phyloP scores from a whole-genome alignment of 805 yeast genomes.

The Pichia occidentalis region DNA sequence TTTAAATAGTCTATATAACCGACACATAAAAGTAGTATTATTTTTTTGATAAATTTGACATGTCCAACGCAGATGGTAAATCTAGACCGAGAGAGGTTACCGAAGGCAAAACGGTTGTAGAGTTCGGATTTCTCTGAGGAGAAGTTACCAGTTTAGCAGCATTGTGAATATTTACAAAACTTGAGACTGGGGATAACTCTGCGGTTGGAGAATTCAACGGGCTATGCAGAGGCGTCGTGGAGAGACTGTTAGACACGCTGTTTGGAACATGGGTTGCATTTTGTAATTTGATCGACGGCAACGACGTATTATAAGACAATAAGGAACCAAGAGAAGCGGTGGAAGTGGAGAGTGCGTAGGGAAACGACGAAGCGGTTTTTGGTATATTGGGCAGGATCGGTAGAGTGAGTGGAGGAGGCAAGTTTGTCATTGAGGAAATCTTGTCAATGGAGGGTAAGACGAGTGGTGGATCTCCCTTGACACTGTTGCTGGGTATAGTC shows the following conservation, averaged over 20 bases:
- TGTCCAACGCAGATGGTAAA: conserved; percentile 35
- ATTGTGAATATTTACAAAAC: not conserved
- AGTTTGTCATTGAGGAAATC: conserved; percentile 6
- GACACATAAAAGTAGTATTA: no score
- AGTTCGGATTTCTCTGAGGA: not conserved
- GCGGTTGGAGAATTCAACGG: conserved; percentile 33
- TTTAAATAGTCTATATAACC: no score
- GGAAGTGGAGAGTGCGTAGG: not conserved
- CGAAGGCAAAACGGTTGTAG: conserved; percentile 35
- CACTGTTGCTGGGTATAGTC: no score
- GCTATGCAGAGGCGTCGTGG: conserved; percentile 30
- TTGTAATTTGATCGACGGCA: not conserved
- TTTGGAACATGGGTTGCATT: no score
- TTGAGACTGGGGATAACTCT: conserved; percentile 13
- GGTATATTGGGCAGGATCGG: conserved; percentile 14
- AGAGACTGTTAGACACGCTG: conserved; percentile 23
- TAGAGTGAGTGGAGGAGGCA: conserved; percentile 6
- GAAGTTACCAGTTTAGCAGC: no score
- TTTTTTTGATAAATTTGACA: conserved; percentile 17
- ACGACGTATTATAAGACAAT: not conserved
- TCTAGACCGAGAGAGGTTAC: conserved; percentile 44
- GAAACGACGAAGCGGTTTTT: not conserved
- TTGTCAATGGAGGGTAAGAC: conserved; percentile 8
- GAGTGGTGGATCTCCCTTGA: no score
- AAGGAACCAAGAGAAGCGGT: no score